Percentiles rank a stretch among this genome's conserved stretches.
These are phyloP conservation scores for Cytospora schulzeri DNA, from an alignment of 2,329 filamentous ascomycete genomes.

Conservation along the genomic window DNA sequence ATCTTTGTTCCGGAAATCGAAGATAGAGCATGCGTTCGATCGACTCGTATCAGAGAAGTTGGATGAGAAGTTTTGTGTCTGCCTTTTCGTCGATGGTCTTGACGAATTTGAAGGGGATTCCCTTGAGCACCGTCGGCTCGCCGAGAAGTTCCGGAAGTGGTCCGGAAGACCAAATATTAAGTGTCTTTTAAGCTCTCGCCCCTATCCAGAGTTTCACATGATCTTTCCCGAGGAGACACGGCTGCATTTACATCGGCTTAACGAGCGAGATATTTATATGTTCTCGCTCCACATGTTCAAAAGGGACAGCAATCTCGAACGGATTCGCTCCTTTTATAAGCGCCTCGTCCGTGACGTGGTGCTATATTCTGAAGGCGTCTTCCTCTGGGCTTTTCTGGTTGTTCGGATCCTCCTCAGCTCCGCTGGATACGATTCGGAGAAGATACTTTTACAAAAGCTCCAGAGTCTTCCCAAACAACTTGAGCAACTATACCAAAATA, in stretches of 20 bases:
- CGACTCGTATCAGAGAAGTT: neutral
- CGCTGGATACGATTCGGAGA: neutral
- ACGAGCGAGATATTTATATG: neutral
- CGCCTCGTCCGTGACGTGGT: neutral
- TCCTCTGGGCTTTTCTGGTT: conserved; percentile 19
- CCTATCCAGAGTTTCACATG: conserved; percentile 6
- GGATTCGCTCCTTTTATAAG: neutral
- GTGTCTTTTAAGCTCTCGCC: conserved; percentile 12
- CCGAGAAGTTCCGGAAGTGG: neutral
- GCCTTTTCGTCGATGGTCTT: conserved; percentile 13
- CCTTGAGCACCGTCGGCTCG: neutral
- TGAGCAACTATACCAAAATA: neutral
- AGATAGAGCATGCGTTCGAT: conserved; percentile 1
- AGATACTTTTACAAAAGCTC: neutral
- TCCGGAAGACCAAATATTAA: neutral
- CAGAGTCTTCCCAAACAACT: neutral
- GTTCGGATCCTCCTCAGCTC: neutral
- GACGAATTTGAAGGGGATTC: conserved; percentile 9
- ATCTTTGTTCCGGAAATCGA: neutral
- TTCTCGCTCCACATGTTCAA: neutral
- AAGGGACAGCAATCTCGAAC: neutral
- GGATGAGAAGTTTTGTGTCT: neutral
- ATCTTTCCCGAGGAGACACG: neutral
- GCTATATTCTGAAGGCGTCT: conserved; percentile 2
- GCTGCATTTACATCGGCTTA: conserved; percentile 9